Evolutionary conservation across 495 filamentous ascomycete species (phyloP), one percentile per base, ranked within the genome.

Genomic region (Ascobolus immersus): DNA sequence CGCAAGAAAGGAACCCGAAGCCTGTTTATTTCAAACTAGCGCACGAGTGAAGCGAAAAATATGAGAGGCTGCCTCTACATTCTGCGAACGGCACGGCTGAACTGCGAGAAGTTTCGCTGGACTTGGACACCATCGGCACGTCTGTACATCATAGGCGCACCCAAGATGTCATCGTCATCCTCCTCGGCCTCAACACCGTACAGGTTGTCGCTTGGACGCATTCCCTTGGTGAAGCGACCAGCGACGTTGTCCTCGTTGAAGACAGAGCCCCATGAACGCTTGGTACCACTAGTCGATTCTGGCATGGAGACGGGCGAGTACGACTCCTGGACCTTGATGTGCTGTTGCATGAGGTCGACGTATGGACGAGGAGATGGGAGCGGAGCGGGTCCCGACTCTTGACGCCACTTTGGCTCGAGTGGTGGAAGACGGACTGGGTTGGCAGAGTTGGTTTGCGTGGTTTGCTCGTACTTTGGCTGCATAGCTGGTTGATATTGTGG

Each of bases 51-150:
- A 17, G 18, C 28, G n/a, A 31, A 17, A 1, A 31, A 31, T 9
- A 31, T 13, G 7, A 14, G 2, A n/a, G 12, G 10, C n/a, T 12
- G 2, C 28, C 4, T 13, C 10, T 17, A 10, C 18, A 31, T 17
- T 12, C n/a, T 17, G 14, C 28, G n/a, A 31, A 9, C 18, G 39
- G 42, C 14, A 50, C n/a, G n/a, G n/a, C n/a, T n/a, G n/a, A n/a
- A n/a, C n/a, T n/a, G n/a, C n/a, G n/a, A n/a, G n/a, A n/a, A 34
- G 20, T 41, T 50, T 14, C 45, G 33, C 3, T 45, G 42, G 46
- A 50, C 49, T 42, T 50, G 46, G 6, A 49, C 46, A 32, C 47
- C 47, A 36, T 50, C 47, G 13, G 47, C 47, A 20, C 47, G 38
- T 17, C 47, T 39, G 21, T 50, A 50, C 2, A 37, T 49, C 47